Evolutionary conservation across 768 basidiomycete species (phyloP), one percentile per base, ranked within the genome.

Genomic region (Boletus sp.): DNA sequence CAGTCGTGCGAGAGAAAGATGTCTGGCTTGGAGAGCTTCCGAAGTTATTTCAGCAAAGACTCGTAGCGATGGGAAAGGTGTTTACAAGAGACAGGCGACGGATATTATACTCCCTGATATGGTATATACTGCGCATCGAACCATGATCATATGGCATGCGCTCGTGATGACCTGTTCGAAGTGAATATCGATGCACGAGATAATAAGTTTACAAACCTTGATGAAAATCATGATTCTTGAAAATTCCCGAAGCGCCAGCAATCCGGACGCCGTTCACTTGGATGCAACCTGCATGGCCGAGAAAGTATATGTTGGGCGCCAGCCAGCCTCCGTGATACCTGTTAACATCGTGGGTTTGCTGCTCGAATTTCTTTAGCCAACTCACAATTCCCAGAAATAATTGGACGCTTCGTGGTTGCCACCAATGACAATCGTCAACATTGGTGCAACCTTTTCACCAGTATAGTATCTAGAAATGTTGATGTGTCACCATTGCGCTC

Each of bases 381-480:
- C 89, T 71, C 64, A 93, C 91, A 97, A 72, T 70, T 99, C 97
- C 88, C 92, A 95, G 74, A 98, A 78, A 66, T 98, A 97, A 62
- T 94, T 97, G 21, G 91, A 94, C 2, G 93, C 93, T 72, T 98
- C 97, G 69, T 98, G 97, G 67, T 98, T 98, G 9, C 97, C 97
- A 15, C 97, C 97, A 64, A 98, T 97, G 46, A 98, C 84, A 13
- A 99, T 76, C 0, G 97, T 99, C 68, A 96, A 72, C 5, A 96
- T 70, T 0, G 95, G 93, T 2, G 96, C 94, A n/a, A 60, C 73
- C 64, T 78, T 85, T 65, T 88, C 78, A 1, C 93, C 92, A 1
- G 83, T 85, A 65, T 99, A 98, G 70, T 98, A 99, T 64, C 89
- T 91, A 43, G 42, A 53, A 34, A 50, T 53, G 25, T 47, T 45